Base-by-base conservation (phyloP, 441 rosid genomes). In the Eutrema salsugineum region DNA sequence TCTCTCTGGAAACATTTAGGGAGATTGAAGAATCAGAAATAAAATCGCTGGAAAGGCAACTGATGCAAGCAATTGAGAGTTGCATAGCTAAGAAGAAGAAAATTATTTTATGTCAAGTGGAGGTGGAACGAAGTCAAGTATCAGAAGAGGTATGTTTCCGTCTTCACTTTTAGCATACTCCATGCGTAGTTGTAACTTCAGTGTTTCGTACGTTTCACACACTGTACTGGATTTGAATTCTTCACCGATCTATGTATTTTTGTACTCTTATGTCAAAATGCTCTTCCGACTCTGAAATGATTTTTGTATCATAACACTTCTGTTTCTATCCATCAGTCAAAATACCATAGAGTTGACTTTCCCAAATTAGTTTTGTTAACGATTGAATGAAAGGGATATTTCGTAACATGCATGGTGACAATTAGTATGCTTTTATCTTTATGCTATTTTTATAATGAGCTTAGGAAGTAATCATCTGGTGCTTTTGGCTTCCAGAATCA, bases 11-110 rank as follows among this genome's bases (percentile, higher is more conserved):
- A 70, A 76, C 72, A 82, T 72, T 50, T 79, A 93, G 99, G 80
- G 99, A 96, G 87, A 96, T 96, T 75, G 97, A 90, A 76, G 99
- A 85, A 82, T 79, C 91, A 32, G 99, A 93, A 78, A 85, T 96
- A 83, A 93, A 88, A 83, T 89, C 91, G 6, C 80, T 91, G 85
- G 98, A 96, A 79, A 91, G 98, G 75, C 99, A 96, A 77, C 78
- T 96, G 77, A 86, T 96, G 97, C 99, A 96, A 65, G 88, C 99
- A 38, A 87, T 91, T 68, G 99, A 96, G 84, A 90, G 90, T 79
- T 93, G 96, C 73, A 84, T 90, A 57, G 72, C 83, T 24, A 96
- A 93, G 88, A 96, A 96, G 80, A 96, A 96, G 84, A 96, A 90
- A 83, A 91, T 93, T 60, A 81, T 91, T 53, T 89, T 96, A 80